phyloP scores from a whole-genome alignment of 805 yeast genomes.

The Candida alai region DNA sequence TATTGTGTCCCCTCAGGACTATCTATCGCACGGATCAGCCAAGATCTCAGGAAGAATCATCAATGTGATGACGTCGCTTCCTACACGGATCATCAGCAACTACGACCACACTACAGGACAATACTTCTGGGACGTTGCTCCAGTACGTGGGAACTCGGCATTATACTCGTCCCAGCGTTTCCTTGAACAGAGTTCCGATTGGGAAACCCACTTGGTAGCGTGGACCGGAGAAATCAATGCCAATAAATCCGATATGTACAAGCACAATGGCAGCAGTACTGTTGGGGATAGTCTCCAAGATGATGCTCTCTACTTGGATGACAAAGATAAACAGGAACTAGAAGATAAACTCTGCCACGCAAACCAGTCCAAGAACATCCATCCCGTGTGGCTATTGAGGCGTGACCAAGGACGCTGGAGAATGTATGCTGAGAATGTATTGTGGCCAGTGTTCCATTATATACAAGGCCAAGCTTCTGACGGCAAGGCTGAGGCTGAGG shows the following conservation, averaged over 20 bases:
- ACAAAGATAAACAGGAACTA: slow-evolving; percentile 49
- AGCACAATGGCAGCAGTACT: slow-evolving; percentile 29
- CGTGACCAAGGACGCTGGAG: slow-evolving; percentile 83
- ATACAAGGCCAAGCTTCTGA: slow-evolving; percentile 74
- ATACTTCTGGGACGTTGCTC: slow-evolving; percentile 54
- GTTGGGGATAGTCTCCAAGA: slow-evolving; percentile 31
- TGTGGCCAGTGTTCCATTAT: slow-evolving; percentile 96
- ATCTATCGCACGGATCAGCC: slow-evolving; percentile 21
- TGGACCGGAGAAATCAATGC: slow-evolving; percentile 85
- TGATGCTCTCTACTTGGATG: slow-evolving; percentile 60
- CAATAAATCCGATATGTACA: slow-evolving; percentile 13
- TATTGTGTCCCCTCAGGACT: slow-evolving; percentile 28
- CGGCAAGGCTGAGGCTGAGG: slow-evolving; percentile 62
- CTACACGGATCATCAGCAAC: slow-evolving; percentile 52
- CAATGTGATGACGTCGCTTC: slow-evolving; percentile 64
- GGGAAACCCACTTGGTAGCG: slow-evolving; percentile 86
- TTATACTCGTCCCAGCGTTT: slow-evolving; percentile 70
- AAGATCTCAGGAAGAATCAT: slow-evolving; percentile 63
- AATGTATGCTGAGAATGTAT: slow-evolving; percentile 78
- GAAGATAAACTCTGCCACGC: slow-evolving; percentile 46
- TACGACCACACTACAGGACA: slow-evolving; percentile 25
- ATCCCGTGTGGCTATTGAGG: slow-evolving; percentile 86
- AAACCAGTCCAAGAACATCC: slow-evolving; percentile 50
- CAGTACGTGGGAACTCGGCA: slow-evolving; percentile 80
- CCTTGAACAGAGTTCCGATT: slow-evolving; percentile 60